Base-by-base conservation (phyloP, 2,329 filamentous ascomycete genomes). In the Apiospora pterosperma region DNA sequence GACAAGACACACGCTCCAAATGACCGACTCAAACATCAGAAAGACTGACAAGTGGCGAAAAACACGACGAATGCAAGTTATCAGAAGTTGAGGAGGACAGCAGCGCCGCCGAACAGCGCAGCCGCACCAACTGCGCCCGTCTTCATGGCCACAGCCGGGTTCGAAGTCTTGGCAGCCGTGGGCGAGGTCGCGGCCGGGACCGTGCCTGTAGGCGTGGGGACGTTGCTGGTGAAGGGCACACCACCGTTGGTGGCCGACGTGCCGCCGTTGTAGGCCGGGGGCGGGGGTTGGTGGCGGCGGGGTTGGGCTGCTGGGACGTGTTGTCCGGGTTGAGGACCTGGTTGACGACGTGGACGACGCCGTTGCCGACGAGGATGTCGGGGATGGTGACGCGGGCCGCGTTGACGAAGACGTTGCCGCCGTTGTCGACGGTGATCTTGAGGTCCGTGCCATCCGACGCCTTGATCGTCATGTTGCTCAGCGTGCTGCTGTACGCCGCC, bases 311-410 rank as follows among this genome's bases (percentile, higher is more conserved):
- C 5, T 77, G 79, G 1, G 76, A 74, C 3, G 80, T 77, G 71
- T 84, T 83, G 67, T 78, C 74, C 12, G 85, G 84, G 77, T 89
- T 89, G 60, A 90, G 77, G 41, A 89, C 86, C 66, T 80, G 79
- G 70, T 90, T 86, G 41, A 88, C 79, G 16, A 88, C 78, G 69
- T 88, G 85, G 3, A 86, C 74, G 1, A 88, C 85, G 31, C 86
- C 86, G 67, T 88, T 88, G 36, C 77, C 77, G 12, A 83, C 74
- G 5, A 88, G 73, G 2, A 85, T 75, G 69, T 88, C 80, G 1
- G 80, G 74, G 2, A 77, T 73, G 2, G 83, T 75, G 36, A 88
- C 78, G 66, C 79, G 77, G 3, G 85, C 85, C 2, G 78, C 75
- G 70, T 87, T 85, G 63, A 83, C 79, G 67, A 79, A 86, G 23